A percentile compares a stretch with the other conserved stretches of the same genome.
These are phyloP conservation scores for Phytophthora macrochlamydospora DNA, from an alignment of 352 stramenopile genomes.

Conservation along the genomic window DNA sequence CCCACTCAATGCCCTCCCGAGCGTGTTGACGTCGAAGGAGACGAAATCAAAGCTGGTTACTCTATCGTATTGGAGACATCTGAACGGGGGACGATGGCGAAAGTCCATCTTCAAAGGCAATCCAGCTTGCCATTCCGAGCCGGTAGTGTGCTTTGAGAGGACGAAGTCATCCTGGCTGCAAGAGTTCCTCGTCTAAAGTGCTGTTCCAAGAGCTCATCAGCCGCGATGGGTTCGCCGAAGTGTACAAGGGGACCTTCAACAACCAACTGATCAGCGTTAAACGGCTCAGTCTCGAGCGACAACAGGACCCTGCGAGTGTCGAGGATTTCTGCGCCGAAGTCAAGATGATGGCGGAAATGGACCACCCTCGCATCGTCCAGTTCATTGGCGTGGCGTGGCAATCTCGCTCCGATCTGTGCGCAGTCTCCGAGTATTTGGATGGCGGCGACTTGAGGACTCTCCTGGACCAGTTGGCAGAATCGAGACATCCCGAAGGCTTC, in stretches of 20 bases:
- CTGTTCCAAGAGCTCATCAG: conserved; percentile 29
- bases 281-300: conserved; percentile 27
- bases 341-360: conserved; percentile 26
- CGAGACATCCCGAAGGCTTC: conserved; percentile 28
- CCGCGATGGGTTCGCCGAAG: conserved; percentile 40
- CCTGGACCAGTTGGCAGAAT: conserved; percentile 17
- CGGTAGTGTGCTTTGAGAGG: conserved; percentile 25
- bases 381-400: conserved; percentile 52
- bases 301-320: conserved; percentile 13
- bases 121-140: neutral
- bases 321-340: conserved; percentile 15
- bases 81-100: conserved; percentile 10
- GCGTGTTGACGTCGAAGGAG: conserved; percentile 8
- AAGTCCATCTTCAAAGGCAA: conserved; percentile 5
- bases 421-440: conserved; percentile 44
- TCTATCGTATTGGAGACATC: conserved; percentile 5
- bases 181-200: conserved; percentile 37
- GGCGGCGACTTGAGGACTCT: conserved; percentile 13
- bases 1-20: conserved; percentile 2
- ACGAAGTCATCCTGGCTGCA: conserved; percentile 28
- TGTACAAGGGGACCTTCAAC: conserved; percentile 36
- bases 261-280: conserved; percentile 33
- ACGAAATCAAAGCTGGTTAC: conserved; percentile 13
- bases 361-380: conserved; percentile 31
- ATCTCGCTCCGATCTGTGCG: conserved; percentile 30